phyloP scores from a whole-genome alignment of 1,139 yeast species.

The Debaryomyces robertsiae region DNA sequence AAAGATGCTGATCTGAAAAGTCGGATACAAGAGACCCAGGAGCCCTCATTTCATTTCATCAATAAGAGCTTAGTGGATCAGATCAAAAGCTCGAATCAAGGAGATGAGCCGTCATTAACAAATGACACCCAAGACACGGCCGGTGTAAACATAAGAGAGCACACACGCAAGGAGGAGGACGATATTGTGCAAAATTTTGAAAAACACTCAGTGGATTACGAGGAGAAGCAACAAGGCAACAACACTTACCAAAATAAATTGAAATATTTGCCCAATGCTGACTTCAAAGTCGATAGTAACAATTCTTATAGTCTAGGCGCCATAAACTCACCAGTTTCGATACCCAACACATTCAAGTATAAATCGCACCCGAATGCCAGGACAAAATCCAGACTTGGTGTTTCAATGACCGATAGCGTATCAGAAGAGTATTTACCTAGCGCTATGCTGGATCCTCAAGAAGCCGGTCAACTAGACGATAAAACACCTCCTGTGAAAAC shows the following conservation, averaged over 20 bases:
- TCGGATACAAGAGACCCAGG: constrained; percentile 6
- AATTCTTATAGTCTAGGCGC: constrained; percentile 12
- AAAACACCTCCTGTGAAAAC: constrained; percentile 12
- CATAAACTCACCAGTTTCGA: constrained; percentile 31
- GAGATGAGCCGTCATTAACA: constrained; percentile 1
- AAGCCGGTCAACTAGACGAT: background rate
- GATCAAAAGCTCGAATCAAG: constrained; percentile 2
- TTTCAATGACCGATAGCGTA: constrained; percentile 1
- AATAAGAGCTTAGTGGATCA: constrained; percentile 9
- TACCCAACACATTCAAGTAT: constrained; percentile 50
- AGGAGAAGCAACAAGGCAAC: constrained; percentile 6
- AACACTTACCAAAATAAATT: constrained; percentile 35
- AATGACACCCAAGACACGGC: no score
- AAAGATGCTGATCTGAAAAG: background rate
- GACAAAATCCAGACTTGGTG: constrained; percentile 36
- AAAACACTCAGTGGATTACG: no score
- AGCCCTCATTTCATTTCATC: constrained; percentile 9
- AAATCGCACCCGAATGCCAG: constrained; percentile 51
- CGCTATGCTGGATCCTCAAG: constrained; percentile 1
- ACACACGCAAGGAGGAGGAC: background rate
- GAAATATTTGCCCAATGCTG: constrained; percentile 37
- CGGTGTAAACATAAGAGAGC: background rate
- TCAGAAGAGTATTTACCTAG: constrained; percentile 5
- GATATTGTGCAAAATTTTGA: background rate
- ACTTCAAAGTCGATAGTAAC: constrained; percentile 29